A percentile compares a stretch with the other conserved stretches of the same genome.
Evolutionary conservation across 228 moss, liverwort and hornwort genomes (phyloP).

Genomic region (Sphagnum fallax): DNA sequence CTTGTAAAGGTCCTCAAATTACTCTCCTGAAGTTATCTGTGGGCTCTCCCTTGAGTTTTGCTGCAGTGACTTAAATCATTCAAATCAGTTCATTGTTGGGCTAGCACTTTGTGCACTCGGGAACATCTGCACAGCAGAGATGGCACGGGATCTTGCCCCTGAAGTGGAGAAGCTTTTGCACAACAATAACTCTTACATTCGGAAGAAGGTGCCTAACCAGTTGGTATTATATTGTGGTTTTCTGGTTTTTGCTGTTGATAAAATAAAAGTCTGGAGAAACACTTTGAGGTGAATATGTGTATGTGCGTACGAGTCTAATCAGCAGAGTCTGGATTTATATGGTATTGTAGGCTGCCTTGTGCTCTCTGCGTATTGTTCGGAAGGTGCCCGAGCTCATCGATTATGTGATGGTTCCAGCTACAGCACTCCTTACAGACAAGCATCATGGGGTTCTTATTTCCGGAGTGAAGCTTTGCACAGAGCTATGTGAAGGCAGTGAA

Average conservation of each 20-base stretch:
- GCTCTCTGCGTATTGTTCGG: slow-evolving; percentile 86
- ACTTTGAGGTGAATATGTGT: too few species aligned
- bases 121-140: slow-evolving; percentile 88
- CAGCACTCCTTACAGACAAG: slow-evolving; percentile 75
- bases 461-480: slow-evolving; percentile 82
- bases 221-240: too few species aligned
- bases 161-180: slow-evolving; percentile 86
- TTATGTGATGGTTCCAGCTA: slow-evolving; percentile 77
- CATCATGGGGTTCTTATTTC: slow-evolving; percentile 90
- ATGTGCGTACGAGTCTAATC: not conserved
- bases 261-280: too few species aligned
- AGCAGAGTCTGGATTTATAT: slow-evolving; percentile 10
- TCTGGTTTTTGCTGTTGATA: too few species aligned
- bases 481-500: slow-evolving; percentile 68
- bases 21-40: too few species aligned
- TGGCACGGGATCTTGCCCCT: slow-evolving; percentile 84
- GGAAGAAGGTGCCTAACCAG: slow-evolving; percentile 56
- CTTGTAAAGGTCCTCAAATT: too few species aligned
- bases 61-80: slow-evolving; percentile 70
- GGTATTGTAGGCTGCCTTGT: slow-evolving; percentile 80
- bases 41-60: slow-evolving; percentile 24
- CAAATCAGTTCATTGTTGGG: slow-evolving; percentile 87
- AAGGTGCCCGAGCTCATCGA: slow-evolving; percentile 89
- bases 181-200: slow-evolving; percentile 79
- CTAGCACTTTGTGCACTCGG: slow-evolving; percentile 85